Evolutionary conservation across 2,329 filamentous ascomycete genomes (phyloP), one percentile per base, ranked within the genome.

Genomic region (Nemania sp.): DNA sequence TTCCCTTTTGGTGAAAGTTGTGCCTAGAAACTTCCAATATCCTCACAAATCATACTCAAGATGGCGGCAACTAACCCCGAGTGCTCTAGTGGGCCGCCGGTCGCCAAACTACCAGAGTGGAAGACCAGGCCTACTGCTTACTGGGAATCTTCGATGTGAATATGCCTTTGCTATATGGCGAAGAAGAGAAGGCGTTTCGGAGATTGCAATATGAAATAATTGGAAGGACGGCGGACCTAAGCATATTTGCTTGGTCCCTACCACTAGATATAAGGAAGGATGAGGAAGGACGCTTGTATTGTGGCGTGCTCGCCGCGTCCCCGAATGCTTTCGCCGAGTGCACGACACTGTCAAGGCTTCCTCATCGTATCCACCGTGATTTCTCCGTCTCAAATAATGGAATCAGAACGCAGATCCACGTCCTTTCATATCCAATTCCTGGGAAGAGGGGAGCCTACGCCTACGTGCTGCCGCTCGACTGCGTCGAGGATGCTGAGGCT

Each of bases 151-250:
- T 67, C 49, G 60, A 64, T 13, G 65, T 64, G 15, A 59, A 67
- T 24, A 64, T 64, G 60, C 65, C 65, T 41, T 29, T 67, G 24
- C 47, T 67, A 47, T 67, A 67, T 22, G 60, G 60, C 45, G 60
- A 67, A 41, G 47, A 45, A 27, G 49, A 53, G 13, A 67, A 59
- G 35, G 65, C 60, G 24, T 64, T 67, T 18, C 26, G 22, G 10
- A 24, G 60, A 35, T 32, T 67, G 15, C 61, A 67, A 27, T 51
- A 60, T 15, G 60, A 67, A 24, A 67, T 67, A 32, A 67, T 64
- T 13, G 56, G 29, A 24, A 43, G 45, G 20, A 56, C 65, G 8
- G 51, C 47, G 20, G 60, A 64, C 20, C 54, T 53, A 6, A 52
- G 41, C 53, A 59, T 67, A n/a, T 67, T 67, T 35, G 35, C 65